Evolutionary conservation across 176 grass and related monocot species (phyloP).

Genomic region (Aegilops speltoides): DNA sequence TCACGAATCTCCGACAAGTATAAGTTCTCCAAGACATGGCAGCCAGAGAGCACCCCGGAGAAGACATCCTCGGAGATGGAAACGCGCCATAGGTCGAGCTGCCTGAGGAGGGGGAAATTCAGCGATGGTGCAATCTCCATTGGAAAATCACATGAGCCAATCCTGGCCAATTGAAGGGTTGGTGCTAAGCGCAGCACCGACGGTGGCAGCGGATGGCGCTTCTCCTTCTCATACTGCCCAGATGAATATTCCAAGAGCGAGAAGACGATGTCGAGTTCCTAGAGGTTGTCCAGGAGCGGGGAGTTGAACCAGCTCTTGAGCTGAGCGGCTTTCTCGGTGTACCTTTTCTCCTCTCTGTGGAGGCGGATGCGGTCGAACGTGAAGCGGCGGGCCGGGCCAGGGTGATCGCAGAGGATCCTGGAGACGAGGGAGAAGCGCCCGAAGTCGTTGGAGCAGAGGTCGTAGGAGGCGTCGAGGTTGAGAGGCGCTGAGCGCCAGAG

Average conservation of each 20-base stretch:
- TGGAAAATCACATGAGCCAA: background rate
- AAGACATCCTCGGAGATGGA: background rate
- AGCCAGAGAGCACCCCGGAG: background rate
- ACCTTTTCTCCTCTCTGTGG: background rate
- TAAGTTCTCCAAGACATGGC: background rate
- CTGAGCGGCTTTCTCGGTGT: background rate
- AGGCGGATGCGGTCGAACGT: background rate
- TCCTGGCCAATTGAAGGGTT: background rate
- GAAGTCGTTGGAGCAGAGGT: background rate
- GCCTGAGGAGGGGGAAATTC: background rate
- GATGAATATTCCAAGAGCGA: accelerated
- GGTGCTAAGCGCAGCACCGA: background rate
- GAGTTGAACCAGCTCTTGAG: background rate
- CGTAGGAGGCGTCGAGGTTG: background rate
- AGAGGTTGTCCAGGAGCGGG: background rate
- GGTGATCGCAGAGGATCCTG: background rate
- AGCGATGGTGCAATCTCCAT: background rate
- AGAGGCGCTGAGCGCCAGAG: background rate
- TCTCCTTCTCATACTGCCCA: background rate
- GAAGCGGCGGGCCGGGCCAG: background rate
- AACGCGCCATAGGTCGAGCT: background rate
- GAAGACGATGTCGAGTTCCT: background rate
- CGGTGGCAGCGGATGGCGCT: background rate
- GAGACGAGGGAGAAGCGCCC: background rate
- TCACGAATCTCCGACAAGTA: background rate